Base-by-base conservation (phyloP, 805 yeast species). In the Myxozyma neotropica region DNA sequence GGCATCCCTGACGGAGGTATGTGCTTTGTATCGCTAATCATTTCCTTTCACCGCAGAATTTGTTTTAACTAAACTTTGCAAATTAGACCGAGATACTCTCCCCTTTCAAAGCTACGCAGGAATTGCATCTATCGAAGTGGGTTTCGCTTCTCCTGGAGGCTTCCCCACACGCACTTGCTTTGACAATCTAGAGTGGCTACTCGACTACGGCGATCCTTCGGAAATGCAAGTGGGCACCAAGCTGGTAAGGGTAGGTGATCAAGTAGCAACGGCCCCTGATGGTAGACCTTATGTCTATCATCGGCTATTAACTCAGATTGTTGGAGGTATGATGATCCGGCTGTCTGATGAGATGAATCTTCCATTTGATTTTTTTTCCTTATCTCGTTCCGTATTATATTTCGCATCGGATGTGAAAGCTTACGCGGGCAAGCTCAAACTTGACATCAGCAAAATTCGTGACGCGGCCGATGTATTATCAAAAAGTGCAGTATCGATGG, bases 131-230 rank as follows among this genome's bases (percentile, higher is more conserved):
- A 67, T 89, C 52, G 87, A 86, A 70, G 57, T 84, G 45, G 87
- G 86, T 0, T 87, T 85, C 68, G 71, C 67, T n/a, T 66, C 68
- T 24, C 75, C 77, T 8, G 68, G 69, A 7, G 87, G 84, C 52
- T 78, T 89, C 0, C 83, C 87, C 7, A 87, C 87, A 68, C 91
- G 86, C 61, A 67, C 87, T 70, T 92, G 88, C 69, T 86, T 90
- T 27, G 83, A 85, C 70, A 86, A 84, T 68, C 82, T 75, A 70
- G 76, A 83, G 64, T 87, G 92, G 93, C 84, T 87, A 84, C 75
- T 77, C 33, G 75, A 73, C 4, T 79, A 72, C 68, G 87, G 83
- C 26, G 92, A 87, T 70, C 85, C 87, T 2, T 17, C 45, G 2
- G 35, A 21, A 15, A 51, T 60, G 27, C 43, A 31, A 13, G 53